Evolutionary conservation across 1,284 basidiomycete genomes (phyloP).

Genomic region (Microbotryum lychnidis-dioicae): DNA sequence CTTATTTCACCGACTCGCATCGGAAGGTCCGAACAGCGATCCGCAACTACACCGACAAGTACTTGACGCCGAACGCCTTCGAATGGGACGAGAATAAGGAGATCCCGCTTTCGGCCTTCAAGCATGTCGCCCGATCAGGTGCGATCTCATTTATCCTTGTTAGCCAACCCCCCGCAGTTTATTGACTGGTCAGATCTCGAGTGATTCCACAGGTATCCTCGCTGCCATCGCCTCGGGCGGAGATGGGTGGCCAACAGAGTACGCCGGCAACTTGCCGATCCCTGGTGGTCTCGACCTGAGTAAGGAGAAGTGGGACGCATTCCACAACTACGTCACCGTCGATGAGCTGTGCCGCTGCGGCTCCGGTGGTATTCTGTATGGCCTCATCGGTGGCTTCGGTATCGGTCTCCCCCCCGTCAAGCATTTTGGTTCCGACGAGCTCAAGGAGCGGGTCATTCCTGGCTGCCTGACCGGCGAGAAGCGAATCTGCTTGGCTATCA

Average conservation of each 20-base stretch:
- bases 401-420: conserved; percentile 38
- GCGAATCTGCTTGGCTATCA: conserved; percentile 42
- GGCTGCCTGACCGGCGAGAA: conserved; percentile 42
- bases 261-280: conserved; percentile 32
- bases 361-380: conserved; percentile 30
- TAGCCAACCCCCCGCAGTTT: not conserved
- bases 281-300: conserved; percentile 39
- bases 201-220: conserved; percentile 14
- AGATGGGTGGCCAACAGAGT: conserved; percentile 22
- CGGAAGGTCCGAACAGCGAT: conserved; percentile 39
- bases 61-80: conserved; percentile 28
- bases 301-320: conserved; percentile 37
- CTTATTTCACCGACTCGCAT: conserved; percentile 43
- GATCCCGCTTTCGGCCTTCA: conserved; percentile 33
- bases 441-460: conserved; percentile 41
- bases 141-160: not conserved
- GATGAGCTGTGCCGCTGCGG: conserved; percentile 29
- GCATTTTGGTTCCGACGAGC: conserved; percentile 40
- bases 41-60: conserved; percentile 36
- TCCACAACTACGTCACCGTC: conserved; percentile 28
- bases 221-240: conserved; percentile 22
- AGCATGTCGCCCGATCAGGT: conserved; percentile 35
- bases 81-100: conserved; percentile 31
- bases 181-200: too few species aligned
- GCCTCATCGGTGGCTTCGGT: conserved; percentile 42